phyloP scores from a whole-genome alignment of 768 basidiomycete genomes.

The Cystofilobasidium macerans region DNA sequence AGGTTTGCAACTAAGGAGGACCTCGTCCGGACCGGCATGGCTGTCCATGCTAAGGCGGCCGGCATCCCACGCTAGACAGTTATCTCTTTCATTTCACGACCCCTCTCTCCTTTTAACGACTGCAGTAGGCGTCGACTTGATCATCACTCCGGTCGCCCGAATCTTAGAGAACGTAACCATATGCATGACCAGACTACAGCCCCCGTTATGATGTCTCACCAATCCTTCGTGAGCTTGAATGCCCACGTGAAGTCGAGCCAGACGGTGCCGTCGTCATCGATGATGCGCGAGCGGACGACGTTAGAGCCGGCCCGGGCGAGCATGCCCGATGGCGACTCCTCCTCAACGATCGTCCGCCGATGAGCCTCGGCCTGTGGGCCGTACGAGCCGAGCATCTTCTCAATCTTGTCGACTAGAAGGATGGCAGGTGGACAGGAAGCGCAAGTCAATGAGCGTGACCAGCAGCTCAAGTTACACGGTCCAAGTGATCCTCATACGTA shows the following conservation, averaged over 20 bases:
- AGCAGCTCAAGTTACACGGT: background rate
- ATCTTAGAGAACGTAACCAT: too few relatives aligned
- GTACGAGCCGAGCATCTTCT: conserved; percentile 91
- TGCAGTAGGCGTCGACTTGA: too few relatives aligned
- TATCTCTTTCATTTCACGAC: too few relatives aligned
- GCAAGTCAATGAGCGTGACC: too few relatives aligned
- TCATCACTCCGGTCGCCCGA: too few relatives aligned
- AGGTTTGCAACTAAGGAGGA: conserved; percentile 9
- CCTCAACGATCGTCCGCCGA: conserved; percentile 44
- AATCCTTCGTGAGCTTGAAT: conserved; percentile 87
- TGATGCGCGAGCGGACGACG: conserved; percentile 63
- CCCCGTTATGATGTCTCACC: too few relatives aligned
- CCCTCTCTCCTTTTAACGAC: too few relatives aligned
- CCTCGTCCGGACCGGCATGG: conserved; percentile 21
- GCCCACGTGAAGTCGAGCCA: conserved; percentile 66
- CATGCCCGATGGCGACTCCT: conserved; percentile 56
- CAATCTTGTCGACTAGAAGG: conserved; percentile 69
- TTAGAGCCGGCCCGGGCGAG: conserved; percentile 73
- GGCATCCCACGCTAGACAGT: too few relatives aligned
- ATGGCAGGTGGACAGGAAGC: background rate
- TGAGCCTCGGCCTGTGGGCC: conserved; percentile 65
- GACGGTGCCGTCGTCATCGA: conserved; percentile 18
- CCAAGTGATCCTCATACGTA: conserved; percentile 32
- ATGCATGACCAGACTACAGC: too few relatives aligned
- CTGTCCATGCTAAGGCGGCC: too few relatives aligned